A percentile compares a stretch with the other conserved stretches of the same genome.
Evolutionary conservation across 164 flowering plant species (phyloP).

Genomic region (Magnolia changhungtana): DNA sequence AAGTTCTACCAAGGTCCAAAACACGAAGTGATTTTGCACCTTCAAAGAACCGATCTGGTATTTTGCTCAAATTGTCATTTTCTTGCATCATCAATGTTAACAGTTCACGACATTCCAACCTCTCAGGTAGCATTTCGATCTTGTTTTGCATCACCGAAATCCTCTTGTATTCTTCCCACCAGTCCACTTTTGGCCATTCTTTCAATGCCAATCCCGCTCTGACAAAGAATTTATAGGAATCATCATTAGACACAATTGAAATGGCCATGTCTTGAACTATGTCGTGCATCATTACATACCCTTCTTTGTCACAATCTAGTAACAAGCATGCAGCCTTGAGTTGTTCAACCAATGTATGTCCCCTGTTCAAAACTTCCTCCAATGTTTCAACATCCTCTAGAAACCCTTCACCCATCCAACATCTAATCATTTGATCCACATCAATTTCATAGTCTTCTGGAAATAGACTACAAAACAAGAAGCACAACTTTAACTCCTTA

Average conservation of each 20-base stretch:
- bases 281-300: not conserved
- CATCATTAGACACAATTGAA: not conserved
- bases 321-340: slow-evolving; percentile 5
- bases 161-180: not conserved
- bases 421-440: not conserved
- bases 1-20: not conserved
- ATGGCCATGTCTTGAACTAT: not conserved
- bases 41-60: not conserved
- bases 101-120: not conserved
- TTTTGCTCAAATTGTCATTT: not conserved
- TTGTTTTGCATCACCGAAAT: not conserved
- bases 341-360: not conserved
- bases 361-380: not conserved
- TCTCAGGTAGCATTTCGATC: not conserved
- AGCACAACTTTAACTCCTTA: slow-evolving; percentile 5
- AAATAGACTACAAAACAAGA: slow-evolving; percentile 5
- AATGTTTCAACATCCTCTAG: not conserved
- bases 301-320: not conserved
- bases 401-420: not conserved
- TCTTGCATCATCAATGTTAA: not conserved
- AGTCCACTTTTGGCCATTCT: not conserved
- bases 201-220: not conserved
- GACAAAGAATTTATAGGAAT: not conserved
- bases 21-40: not conserved
- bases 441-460: slow-evolving; percentile 10